Conservation (phyloP, 2,329 filamentous ascomycete species). For the Dothistroma septosporum region DNA sequence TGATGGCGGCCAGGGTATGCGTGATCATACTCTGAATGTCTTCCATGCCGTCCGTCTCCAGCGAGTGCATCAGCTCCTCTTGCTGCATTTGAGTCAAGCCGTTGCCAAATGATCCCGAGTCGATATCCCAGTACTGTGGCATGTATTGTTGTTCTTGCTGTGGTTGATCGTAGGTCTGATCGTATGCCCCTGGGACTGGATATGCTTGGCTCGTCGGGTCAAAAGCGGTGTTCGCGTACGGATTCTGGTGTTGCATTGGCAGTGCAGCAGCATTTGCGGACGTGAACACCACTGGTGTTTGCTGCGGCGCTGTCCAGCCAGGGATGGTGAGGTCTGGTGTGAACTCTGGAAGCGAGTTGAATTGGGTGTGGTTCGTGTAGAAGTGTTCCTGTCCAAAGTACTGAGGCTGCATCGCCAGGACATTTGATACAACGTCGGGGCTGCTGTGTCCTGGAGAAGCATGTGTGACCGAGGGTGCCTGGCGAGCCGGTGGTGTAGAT, state of each 20-base stretch:
- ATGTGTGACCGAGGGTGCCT: conserved; percentile 7
- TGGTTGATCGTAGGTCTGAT: conserved; percentile 6
- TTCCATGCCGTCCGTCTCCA: conserved; percentile 38
- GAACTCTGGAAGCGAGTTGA: conserved; percentile 32
- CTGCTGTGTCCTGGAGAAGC: conserved; percentile 10
- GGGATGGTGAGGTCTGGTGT: conserved; percentile 26
- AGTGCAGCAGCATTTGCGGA: conserved; percentile 10
- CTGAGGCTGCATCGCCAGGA: conserved; percentile 14
- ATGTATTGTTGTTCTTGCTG: conserved; percentile 19
- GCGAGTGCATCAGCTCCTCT: conserved; percentile 35
- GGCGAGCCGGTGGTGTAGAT: conserved; percentile 17
- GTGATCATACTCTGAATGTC: conserved; percentile 38
- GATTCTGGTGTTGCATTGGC: conserved; percentile 17
- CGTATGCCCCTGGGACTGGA: conserved; percentile 23
- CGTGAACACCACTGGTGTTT: conserved; percentile 15
- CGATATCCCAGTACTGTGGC: conserved; percentile 29
- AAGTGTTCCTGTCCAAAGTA: conserved; percentile 17
- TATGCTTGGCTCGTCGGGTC: conserved; percentile 27
- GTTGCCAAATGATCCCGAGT: conserved; percentile 30
- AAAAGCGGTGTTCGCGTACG: conserved; percentile 24
- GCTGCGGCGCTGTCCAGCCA: conserved; percentile 22
- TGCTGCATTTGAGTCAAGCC: conserved; percentile 35
- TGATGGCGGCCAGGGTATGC: conserved; percentile 27
- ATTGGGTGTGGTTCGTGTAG: conserved; percentile 21
- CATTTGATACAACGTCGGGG: conserved; percentile 19